A percentile compares a stretch with the other conserved stretches of the same genome.
Conservation (phyloP, 176 grass and related monocot species). For the Elymus sibiricus region DNA sequence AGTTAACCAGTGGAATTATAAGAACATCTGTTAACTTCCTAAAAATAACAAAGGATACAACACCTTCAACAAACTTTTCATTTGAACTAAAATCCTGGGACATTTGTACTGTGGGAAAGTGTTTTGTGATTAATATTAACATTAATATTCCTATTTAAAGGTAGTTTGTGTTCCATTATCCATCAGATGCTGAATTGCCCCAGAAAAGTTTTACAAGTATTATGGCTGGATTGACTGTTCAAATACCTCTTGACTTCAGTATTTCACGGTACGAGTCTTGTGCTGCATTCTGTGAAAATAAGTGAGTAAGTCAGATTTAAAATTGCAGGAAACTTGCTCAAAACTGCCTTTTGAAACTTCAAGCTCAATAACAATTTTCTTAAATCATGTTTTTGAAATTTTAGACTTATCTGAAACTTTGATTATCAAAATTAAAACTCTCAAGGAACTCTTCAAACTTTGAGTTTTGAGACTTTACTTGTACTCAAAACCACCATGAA, state of each 20-base stretch:
- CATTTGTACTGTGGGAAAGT: neutral
- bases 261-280: conserved; percentile 59
- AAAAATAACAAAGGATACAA: neutral
- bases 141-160: too few species aligned
- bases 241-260: conserved; percentile 54
- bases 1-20: conserved; percentile 1
- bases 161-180: neutral
- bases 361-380: neutral
- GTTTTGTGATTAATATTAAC: too few species aligned
- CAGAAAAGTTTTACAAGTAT: neutral
- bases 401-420: neutral
- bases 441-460: neutral
- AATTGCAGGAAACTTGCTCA: neutral
- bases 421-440: neutral
- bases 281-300: conserved; percentile 66
- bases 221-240: neutral
- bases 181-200: neutral
- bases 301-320: neutral
- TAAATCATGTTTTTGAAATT: neutral
- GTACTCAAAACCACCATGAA: neutral
- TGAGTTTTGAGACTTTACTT: neutral
- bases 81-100: neutral
- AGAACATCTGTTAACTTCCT: neutral
- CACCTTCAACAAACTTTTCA: neutral
- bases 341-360: neutral